Evolutionary conservation across 2,329 filamentous ascomycete genomes (phyloP), one percentile per base, ranked within the genome.

Genomic region (Clarireedia sp.): DNA sequence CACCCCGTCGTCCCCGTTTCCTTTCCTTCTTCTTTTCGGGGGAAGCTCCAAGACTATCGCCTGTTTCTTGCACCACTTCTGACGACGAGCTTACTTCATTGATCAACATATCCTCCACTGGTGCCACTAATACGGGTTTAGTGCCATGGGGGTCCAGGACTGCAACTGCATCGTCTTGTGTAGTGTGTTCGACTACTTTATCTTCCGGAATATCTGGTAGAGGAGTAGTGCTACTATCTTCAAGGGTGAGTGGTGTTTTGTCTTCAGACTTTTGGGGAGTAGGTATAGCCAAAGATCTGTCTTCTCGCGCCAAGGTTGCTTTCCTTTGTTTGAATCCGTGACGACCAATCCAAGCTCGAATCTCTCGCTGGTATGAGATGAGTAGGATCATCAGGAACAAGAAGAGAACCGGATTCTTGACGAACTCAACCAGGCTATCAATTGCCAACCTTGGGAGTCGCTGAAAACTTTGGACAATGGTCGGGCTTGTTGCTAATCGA

Each of bases 1-100:
- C 87, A 21, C 86, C 87, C 48, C 87, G 79, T n/a, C 81, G 78
- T 3, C 87, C 87, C 54, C 87, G 78, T 54, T 87, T 85, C 26
- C 51, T 54, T 0, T 80, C 77, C 67, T 86, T 86, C 69, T 86
- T 85, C 64, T 64, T 66, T 38, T 65, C 59, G 16, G 78, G 76
- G 5, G 71, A 69, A 2, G 67, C 68, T 10, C 67, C 52, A 51
- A 59, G 16, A 24, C n/a, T 14, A 36, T 53, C 50, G 16, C 50
- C 16, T 49, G 16, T 23, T 12, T 54, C 43, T 54, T 48, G 51
- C 17, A 17, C 44, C 12, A 5, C 14, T 2, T 54, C 51, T 33
- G 51, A 48, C 7, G 12, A 21, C 10, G 36, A 29, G 8, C 44
- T 21, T 21, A 23, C 33, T 9, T 54, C 51, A 19, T 41, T 54